These are phyloP conservation scores for Clavaria fumosa DNA, from an alignment of 768 basidiomycete species.

Conservation along the genomic window DNA sequence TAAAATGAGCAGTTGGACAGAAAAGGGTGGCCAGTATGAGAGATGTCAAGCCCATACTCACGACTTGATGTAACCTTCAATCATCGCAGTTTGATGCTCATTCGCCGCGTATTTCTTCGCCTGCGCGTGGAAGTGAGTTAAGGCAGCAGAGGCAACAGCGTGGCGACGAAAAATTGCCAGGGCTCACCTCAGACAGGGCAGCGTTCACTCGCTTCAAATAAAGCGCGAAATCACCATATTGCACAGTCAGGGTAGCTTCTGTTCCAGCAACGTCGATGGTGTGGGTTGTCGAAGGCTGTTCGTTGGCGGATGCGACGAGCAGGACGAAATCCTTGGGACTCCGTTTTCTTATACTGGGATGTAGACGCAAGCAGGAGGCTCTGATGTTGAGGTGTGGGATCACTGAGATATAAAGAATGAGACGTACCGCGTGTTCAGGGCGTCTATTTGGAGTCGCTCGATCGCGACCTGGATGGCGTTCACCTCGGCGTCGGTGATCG, in stretches of 20 bases:
- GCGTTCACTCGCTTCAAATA: constrained; percentile 37
- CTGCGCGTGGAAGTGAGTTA: constrained; percentile 20
- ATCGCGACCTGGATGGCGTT: constrained; percentile 58
- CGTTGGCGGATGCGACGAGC: constrained; percentile 54
- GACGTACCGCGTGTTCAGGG: constrained; percentile 65
- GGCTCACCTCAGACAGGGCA: constrained; percentile 41
- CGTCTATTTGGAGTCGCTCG: constrained; percentile 60
- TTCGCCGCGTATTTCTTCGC: constrained; percentile 64
- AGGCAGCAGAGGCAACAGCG: background rate
- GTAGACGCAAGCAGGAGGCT: no score
- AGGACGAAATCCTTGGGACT: constrained; percentile 46
- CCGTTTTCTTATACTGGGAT: constrained; percentile 61
- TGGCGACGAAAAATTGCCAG: background rate
- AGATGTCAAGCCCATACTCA: constrained; percentile 23
- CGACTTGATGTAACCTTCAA: constrained; percentile 69
- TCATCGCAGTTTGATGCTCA: constrained; percentile 55
- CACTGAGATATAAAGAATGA: no score
- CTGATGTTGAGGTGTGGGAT: no score
- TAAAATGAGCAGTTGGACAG: background rate
- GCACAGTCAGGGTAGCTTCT: constrained; percentile 40
- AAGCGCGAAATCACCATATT: constrained; percentile 63
- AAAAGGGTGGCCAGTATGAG: no score
- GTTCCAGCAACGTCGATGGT: constrained; percentile 27
- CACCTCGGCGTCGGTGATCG: constrained; percentile 64
- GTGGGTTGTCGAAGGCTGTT: constrained; percentile 25